Evolutionary conservation across 306 rosid species (phyloP).

Genomic region (Alnus rubra): DNA sequence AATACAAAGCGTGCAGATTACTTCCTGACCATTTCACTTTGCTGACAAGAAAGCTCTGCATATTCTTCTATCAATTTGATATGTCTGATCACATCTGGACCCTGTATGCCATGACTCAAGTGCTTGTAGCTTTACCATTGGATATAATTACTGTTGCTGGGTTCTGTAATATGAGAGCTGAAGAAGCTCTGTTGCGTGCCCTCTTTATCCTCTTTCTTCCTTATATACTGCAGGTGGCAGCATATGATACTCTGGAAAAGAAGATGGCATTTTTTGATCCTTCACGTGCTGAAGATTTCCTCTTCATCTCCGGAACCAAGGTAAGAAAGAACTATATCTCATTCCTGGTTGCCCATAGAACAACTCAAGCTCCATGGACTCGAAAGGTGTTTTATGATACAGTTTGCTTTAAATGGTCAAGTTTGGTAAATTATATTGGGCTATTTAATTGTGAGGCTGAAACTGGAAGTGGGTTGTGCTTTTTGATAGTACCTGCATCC

Average conservation of each 20-base stretch:
- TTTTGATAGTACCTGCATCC: background rate
- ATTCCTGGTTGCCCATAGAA: background rate
- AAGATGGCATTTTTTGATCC: slow-evolving; percentile 99
- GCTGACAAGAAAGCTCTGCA: background rate
- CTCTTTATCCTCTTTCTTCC: slow-evolving; percentile 1
- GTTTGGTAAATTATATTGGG: background rate
- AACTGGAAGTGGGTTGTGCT: slow-evolving; percentile 7
- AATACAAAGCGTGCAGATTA: background rate
- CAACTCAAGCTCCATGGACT: slow-evolving; percentile 12
- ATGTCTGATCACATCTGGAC: background rate
- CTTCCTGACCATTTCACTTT: background rate
- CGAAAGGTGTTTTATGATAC: slow-evolving; percentile 7
- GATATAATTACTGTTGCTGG: background rate
- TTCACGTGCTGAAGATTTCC: slow-evolving; percentile 75
- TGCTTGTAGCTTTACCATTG: background rate
- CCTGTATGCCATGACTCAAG: background rate
- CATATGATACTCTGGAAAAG: slow-evolving; percentile 70
- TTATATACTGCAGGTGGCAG: slow-evolving; percentile 77
- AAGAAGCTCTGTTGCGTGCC: background rate
- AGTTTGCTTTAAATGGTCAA: background rate
- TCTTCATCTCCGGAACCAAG: slow-evolving; percentile 98
- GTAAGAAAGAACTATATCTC: slow-evolving; percentile 40
- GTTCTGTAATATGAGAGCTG: slow-evolving; percentile 3
- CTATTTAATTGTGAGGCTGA: background rate
- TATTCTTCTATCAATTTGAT: slow-evolving; percentile 1